Percentiles rank a stretch among this genome's conserved stretches.
phyloP scores from a whole-genome alignment of 371 early-diverging fungal species.

The Mortierella sp. region DNA sequence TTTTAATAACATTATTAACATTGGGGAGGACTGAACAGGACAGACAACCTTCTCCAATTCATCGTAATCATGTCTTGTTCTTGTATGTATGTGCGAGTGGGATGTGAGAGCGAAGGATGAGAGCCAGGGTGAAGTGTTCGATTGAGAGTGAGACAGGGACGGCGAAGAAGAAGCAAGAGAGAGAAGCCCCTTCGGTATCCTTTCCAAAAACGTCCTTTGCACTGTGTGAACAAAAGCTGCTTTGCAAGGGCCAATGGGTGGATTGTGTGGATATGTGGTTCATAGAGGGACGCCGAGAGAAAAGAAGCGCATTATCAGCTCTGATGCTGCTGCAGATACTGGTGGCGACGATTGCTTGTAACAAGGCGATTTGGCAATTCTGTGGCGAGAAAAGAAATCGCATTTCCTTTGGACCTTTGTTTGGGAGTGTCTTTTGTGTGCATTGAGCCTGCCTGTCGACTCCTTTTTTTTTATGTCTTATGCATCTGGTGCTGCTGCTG shows the following conservation, averaged over 20 bases:
- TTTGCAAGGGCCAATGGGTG: no score
- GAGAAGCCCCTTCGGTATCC: not conserved
- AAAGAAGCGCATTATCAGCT: not conserved
- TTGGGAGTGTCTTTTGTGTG: not conserved
- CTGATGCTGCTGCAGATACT: no score
- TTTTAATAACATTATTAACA: not conserved
- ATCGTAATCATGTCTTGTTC: not conserved
- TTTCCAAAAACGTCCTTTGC: no score
- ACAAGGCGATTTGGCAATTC: not conserved
- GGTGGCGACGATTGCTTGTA: no score
- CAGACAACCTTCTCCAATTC: not conserved
- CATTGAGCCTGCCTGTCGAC: not conserved
- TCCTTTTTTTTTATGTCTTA: not conserved
- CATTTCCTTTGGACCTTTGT: not conserved
- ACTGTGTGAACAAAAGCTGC: no score
- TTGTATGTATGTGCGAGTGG: not conserved
- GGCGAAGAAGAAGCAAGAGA: not conserved
- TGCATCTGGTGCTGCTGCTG: no score
- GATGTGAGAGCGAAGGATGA: not conserved
- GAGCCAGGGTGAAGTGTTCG: not conserved
- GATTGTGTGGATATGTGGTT: not conserved
- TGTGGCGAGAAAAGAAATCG: not conserved
- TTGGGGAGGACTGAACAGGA: not conserved
- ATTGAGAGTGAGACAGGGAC: conserved; percentile 10
- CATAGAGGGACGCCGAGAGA: not conserved